phyloP scores from a whole-genome alignment of 768 basidiomycete genomes.

The Panaeolus cyanescens region DNA sequence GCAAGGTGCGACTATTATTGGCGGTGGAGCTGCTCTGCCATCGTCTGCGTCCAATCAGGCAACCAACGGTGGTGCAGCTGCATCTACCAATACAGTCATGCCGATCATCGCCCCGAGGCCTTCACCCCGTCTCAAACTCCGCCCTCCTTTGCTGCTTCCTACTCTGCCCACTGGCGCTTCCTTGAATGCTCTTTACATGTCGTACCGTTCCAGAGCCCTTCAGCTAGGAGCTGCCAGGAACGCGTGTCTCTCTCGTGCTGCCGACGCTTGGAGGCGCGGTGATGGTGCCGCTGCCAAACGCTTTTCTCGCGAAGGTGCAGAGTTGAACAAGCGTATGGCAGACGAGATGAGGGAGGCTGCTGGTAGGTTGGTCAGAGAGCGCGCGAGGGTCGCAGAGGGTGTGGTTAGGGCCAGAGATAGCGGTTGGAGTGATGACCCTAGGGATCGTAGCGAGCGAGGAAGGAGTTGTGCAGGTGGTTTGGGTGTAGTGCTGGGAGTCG shows the following conservation, averaged over 20 bases:
- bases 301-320: constrained; percentile 92
- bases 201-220: constrained; percentile 84
- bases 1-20: constrained; percentile 31
- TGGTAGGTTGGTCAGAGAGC: constrained; percentile 79
- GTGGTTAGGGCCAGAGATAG: constrained; percentile 73
- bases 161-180: constrained; percentile 86
- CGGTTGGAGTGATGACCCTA: constrained; percentile 81
- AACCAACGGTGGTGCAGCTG: constrained; percentile 59
- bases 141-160: constrained; percentile 81
- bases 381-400: constrained; percentile 73
- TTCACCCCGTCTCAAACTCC: constrained; percentile 84
- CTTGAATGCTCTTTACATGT: constrained; percentile 82
- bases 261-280: constrained; percentile 93
- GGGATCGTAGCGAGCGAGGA: constrained; percentile 76
- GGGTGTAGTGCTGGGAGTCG: constrained; percentile 88
- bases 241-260: constrained; percentile 91
- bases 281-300: constrained; percentile 96
- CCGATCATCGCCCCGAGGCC: constrained; percentile 78
- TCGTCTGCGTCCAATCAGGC: constrained; percentile 54
- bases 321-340: constrained; percentile 89
- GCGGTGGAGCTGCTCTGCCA: constrained; percentile 31
- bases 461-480: constrained; percentile 77
- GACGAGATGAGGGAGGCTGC: constrained; percentile 87
- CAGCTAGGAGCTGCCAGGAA: constrained; percentile 94
- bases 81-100: constrained; percentile 62